Conservation (phyloP, 768 basidiomycete species). For the Amylocystis lapponica region DNA sequence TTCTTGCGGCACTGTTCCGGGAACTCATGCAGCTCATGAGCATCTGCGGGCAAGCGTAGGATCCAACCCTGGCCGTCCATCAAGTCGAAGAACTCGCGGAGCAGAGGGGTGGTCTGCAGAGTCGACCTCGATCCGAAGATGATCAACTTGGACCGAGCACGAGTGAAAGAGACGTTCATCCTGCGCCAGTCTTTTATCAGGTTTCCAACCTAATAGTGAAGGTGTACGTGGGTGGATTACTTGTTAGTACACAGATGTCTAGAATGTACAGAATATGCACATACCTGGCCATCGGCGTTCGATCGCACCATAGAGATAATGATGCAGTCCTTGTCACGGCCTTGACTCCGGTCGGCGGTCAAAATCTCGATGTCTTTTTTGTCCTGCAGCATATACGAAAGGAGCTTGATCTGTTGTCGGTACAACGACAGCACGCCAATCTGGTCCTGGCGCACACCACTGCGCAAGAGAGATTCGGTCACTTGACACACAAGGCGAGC, state of each 20-base stretch:
- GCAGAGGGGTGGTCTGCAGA: constrained; percentile 51
- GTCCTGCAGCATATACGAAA: constrained; percentile 57
- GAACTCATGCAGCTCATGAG: constrained; percentile 46
- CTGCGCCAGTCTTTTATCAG: constrained; percentile 93
- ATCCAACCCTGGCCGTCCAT: constrained; percentile 76
- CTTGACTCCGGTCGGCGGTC: constrained; percentile 92
- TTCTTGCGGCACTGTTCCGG: constrained; percentile 18
- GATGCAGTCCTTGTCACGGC: constrained; percentile 92
- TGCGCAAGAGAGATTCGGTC: constrained; percentile 53
- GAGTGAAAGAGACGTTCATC: constrained; percentile 95
- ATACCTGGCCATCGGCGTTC: constrained; percentile 69
- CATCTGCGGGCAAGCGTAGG: constrained; percentile 45
- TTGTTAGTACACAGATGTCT: background rate
- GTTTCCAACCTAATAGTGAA: constrained; percentile 84
- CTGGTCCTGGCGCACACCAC: constrained; percentile 63
- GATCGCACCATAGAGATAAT: constrained; percentile 90
- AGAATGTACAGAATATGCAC: constrained; percentile 21
- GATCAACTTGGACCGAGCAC: constrained; percentile 85
- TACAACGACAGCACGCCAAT: constrained; percentile 91
- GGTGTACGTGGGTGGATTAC: background rate
- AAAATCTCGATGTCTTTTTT: constrained; percentile 69
- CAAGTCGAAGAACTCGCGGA: constrained; percentile 71
- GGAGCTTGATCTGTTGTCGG: constrained; percentile 90
- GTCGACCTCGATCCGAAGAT: constrained; percentile 87
- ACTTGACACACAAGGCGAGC: constrained; percentile 65